Base-by-base conservation (phyloP, 2,329 filamentous ascomycete species). In the Pseudogymnoascus sp. region DNA sequence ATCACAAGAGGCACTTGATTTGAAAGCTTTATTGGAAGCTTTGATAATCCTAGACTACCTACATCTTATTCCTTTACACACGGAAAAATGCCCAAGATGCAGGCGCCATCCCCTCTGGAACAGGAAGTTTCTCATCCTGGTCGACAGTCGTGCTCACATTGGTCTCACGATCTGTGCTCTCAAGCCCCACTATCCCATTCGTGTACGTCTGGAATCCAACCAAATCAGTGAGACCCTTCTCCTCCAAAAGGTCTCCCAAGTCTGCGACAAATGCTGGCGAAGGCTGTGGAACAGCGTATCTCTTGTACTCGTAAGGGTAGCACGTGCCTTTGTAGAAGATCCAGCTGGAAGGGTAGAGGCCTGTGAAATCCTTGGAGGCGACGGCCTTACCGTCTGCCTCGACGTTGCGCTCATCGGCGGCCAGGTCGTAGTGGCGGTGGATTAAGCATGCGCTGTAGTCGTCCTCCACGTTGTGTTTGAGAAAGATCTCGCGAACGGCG, bases 301-400 rank as follows among this genome's bases (percentile, higher is more conserved):
- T 53, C 46, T 53, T 53, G n/a, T 53, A 53, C 46, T 53, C 46
- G 14, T 53, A 53, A 11, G 46, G 46, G 14, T 53, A 53, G 46
- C 46, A 53, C 5, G 46, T 53, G 23, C 46, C 46, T 6, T 53
- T 53, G 25, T 53, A 7, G 46, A 53, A 53, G 16, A 53, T 31
- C 46, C 46, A 53, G 25, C 46, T 53, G 1, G 46, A 53, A 16
- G 46, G 46, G 25, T 53, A 53, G 25, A 53, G 46, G 3, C 46
- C 46, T 18, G 46, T 18, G 46, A 16, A 31, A 53, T 53, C 25
- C 46, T 53, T 31, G n/a, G 46, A 53, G 25, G 46, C 46, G 25
- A 53, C 25, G 0, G 46, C 46, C 46, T 53, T 53, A 12, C 46
- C 46, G 4, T 53, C 46, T 53, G 25, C 10, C 46, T 53, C 46